Percentiles rank a stretch among this genome's conserved stretches.
phyloP scores from a whole-genome alignment of 306 rosid genomes.

The Abrus precatorius region DNA sequence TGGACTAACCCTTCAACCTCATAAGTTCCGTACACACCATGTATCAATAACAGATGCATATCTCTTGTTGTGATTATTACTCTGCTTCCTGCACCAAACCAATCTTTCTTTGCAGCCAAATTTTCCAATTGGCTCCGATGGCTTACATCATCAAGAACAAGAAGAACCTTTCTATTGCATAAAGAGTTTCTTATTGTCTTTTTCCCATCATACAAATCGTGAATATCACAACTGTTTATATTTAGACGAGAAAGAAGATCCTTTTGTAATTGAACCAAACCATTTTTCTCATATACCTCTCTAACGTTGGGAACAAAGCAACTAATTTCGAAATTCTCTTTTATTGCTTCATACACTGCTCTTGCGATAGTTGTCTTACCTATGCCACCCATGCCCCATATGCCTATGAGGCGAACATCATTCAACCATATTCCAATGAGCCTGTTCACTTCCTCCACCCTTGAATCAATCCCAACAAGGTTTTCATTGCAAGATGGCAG shows the following conservation, averaged over 20 bases:
- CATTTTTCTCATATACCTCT: conserved; percentile 7
- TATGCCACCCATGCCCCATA: conserved; percentile 49
- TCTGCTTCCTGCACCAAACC: conserved; percentile 40
- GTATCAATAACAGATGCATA: conserved; percentile 4
- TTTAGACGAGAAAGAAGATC: neutral
- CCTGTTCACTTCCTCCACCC: conserved; percentile 18
- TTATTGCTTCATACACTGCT: too few species aligned
- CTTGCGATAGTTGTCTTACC: conserved; percentile 41
- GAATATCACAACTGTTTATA: neutral
- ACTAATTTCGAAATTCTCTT: neutral
- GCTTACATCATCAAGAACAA: conserved; percentile 41
- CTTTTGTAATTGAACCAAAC: conserved; percentile 4
- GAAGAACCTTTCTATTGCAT: conserved; percentile 35
- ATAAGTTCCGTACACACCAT: neutral
- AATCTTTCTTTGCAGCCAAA: conserved; percentile 34
- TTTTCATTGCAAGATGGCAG: conserved; percentile 36
- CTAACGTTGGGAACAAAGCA: conserved; percentile 37
- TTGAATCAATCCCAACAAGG: conserved; percentile 38
- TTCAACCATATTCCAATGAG: conserved; percentile 7
- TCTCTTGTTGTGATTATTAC: conserved; percentile 37
- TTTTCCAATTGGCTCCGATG: conserved; percentile 16
- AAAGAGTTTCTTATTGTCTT: neutral
- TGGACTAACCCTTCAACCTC: neutral
- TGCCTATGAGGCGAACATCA: conserved; percentile 43
- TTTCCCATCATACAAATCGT: neutral